Conservation (phyloP, 164 flowering plant genomes). For the Berberis vulgaris region DNA sequence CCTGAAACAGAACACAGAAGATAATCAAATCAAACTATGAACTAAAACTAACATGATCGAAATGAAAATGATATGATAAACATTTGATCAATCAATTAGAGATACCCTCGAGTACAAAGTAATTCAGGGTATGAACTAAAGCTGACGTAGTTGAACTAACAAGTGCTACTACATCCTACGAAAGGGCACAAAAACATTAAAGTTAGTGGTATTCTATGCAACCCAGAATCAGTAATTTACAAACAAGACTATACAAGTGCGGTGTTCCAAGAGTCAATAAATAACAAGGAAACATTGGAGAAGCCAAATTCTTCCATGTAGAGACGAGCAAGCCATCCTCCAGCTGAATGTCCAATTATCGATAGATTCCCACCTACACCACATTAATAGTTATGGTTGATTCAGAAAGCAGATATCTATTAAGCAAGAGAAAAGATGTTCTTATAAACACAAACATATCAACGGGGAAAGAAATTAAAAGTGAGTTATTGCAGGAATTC, state of each 20-base stretch:
- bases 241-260: conserved; percentile 45
- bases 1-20: conserved; percentile 25
- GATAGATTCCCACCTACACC: conserved; percentile 54
- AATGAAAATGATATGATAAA: neutral
- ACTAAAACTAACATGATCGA: neutral
- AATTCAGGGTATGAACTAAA: too few relatives aligned
- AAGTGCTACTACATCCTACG: too few relatives aligned
- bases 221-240: neutral
- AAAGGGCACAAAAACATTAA: too few relatives aligned
- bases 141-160: too few relatives aligned
- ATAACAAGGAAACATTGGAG: conserved; percentile 53
- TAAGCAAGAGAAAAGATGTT: neutral
- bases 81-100: too few relatives aligned
- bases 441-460: neutral
- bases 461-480: neutral
- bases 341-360: conserved; percentile 90
- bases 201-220: neutral
- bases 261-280: conserved; percentile 86
- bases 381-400: neutral
- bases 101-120: too few relatives aligned
- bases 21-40: neutral
- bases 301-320: conserved; percentile 85
- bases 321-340: conserved; percentile 96
- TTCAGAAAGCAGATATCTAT: neutral
- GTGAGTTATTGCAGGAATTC: too few relatives aligned